Conservation (phyloP, 148 eudicot genomes). For the Drosera capensis region DNA sequence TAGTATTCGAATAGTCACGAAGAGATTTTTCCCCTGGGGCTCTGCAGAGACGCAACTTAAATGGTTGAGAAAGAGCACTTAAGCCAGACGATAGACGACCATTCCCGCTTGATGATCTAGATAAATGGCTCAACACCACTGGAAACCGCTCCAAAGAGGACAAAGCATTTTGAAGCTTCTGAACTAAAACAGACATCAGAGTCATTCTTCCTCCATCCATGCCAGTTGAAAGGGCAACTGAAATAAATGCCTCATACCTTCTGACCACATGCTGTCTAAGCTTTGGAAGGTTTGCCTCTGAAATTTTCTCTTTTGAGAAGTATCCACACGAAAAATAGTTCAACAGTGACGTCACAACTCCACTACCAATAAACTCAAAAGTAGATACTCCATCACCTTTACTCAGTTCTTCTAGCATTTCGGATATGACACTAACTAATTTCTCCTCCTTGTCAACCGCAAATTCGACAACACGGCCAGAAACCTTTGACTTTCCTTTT, state of each 20-base stretch:
- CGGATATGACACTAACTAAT: constrained; percentile 52
- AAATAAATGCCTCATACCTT: constrained; percentile 72
- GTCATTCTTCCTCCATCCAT: constrained; percentile 29
- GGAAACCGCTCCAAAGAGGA: constrained; percentile 93
- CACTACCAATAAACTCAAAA: constrained; percentile 95
- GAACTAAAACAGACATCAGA: constrained; percentile 63
- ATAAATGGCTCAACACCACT: constrained; percentile 75
- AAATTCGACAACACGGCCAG: constrained; percentile 30
- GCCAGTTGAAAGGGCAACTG: constrained; percentile 52
- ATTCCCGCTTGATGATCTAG: constrained; percentile 71
- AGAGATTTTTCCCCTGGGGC: constrained; percentile 88
- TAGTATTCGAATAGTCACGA: constrained; percentile 92
- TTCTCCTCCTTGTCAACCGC: constrained; percentile 65
- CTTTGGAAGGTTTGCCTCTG: constrained; percentile 67
- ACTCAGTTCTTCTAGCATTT: constrained; percentile 73
- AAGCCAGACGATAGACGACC: constrained; percentile 79
- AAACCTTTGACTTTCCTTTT: constrained; percentile 67
- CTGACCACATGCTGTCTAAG: constrained; percentile 78
- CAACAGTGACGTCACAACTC: constrained; percentile 63
- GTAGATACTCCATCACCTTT: constrained; percentile 95
- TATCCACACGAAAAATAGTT: constrained; percentile 82
- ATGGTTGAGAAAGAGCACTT: constrained; percentile 77
- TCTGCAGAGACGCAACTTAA: constrained; percentile 89
- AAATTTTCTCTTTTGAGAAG: constrained; percentile 61
- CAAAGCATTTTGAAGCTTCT: constrained; percentile 88